Evolutionary conservation across 1,284 basidiomycete genomes (phyloP).

Genomic region (Anthracocystis walkeri): DNA sequence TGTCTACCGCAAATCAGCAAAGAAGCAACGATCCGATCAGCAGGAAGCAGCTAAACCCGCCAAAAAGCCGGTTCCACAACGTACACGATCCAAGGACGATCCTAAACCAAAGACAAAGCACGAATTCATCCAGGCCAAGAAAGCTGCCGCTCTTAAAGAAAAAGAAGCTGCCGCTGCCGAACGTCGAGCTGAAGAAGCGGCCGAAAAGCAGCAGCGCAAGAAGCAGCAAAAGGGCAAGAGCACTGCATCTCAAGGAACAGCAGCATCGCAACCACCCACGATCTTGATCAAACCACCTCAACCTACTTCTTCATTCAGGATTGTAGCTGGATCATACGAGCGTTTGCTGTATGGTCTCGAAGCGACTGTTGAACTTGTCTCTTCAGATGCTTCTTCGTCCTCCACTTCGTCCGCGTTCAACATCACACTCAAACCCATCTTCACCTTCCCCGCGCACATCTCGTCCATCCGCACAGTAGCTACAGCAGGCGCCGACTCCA

Average conservation of each 20-base stretch:
- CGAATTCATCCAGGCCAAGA: slow-evolving; percentile 58
- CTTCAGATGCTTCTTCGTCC: slow-evolving; percentile 41
- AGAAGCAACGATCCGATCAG: slow-evolving; percentile 50
- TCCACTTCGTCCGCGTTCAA: slow-evolving; percentile 45
- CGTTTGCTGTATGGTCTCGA: slow-evolving; percentile 92
- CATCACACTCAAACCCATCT: slow-evolving; percentile 77
- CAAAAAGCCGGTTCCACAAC: slow-evolving; percentile 39
- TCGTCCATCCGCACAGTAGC: slow-evolving; percentile 87
- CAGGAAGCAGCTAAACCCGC: slow-evolving; percentile 25
- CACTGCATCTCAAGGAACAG: slow-evolving; percentile 3
- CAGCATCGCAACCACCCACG: slow-evolving; percentile 11
- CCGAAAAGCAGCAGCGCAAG: slow-evolving; percentile 30
- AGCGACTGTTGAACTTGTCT: slow-evolving; percentile 73
- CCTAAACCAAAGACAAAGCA: slow-evolving; percentile 59
- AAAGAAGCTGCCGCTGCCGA: slow-evolving; percentile 30
- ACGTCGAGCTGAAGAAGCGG: slow-evolving; percentile 30
- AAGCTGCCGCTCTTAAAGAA: slow-evolving; percentile 42
- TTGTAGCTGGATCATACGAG: slow-evolving; percentile 93
- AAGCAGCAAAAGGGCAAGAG: slow-evolving; percentile 39
- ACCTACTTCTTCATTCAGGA: slow-evolving; percentile 75
- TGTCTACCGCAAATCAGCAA: slow-evolving; percentile 56
- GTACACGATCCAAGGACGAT: slow-evolving; percentile 46
- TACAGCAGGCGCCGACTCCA: slow-evolving; percentile 75
- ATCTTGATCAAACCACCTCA: slow-evolving; percentile 46
- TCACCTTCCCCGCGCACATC: slow-evolving; percentile 96